Evolutionary conservation across 352 stramenopile species (phyloP).

Genomic region (Globisporangium orthogonon): DNA sequence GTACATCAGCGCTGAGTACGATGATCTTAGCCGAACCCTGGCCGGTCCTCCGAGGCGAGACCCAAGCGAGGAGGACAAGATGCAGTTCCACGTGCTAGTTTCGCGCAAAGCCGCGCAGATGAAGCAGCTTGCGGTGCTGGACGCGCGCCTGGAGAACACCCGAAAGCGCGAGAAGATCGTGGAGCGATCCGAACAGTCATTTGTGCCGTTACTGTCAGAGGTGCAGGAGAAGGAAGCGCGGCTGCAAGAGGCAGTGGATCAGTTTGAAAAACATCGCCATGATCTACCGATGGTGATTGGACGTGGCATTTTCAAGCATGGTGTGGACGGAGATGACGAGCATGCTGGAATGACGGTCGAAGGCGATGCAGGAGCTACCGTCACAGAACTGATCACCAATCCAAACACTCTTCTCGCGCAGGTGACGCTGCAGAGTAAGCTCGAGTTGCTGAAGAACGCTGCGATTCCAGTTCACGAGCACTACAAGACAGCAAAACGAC

Average conservation of each 20-base stretch:
- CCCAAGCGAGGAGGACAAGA: constrained; percentile 49
- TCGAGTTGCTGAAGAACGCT: constrained; percentile 49
- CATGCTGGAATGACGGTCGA: neutral
- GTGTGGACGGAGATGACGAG: neutral
- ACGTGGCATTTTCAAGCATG: constrained; percentile 35
- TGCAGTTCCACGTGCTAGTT: constrained; percentile 51
- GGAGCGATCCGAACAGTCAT: constrained; percentile 26
- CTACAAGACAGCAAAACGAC: constrained; percentile 41
- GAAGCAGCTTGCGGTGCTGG: constrained; percentile 43
- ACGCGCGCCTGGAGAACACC: constrained; percentile 33
- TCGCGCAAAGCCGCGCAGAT: constrained; percentile 32
- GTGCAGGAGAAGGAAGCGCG: constrained; percentile 15
- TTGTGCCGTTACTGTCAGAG: constrained; percentile 29
- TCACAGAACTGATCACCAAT: constrained; percentile 23
- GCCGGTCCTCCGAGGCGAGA: constrained; percentile 60
- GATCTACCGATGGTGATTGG: constrained; percentile 58
- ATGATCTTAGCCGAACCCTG: constrained; percentile 35
- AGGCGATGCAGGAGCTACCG: neutral
- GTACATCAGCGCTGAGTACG: constrained; percentile 36
- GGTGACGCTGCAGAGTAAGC: constrained; percentile 56
- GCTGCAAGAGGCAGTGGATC: constrained; percentile 23
- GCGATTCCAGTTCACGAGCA: constrained; percentile 45
- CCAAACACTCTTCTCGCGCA: constrained; percentile 33
- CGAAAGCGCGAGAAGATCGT: constrained; percentile 41
- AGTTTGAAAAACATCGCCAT: constrained; percentile 21